Evolutionary conservation across 1,284 basidiomycete genomes (phyloP), one percentile per base, ranked within the genome.

Genomic region (Apiotrichum akiyoshidainum): DNA sequence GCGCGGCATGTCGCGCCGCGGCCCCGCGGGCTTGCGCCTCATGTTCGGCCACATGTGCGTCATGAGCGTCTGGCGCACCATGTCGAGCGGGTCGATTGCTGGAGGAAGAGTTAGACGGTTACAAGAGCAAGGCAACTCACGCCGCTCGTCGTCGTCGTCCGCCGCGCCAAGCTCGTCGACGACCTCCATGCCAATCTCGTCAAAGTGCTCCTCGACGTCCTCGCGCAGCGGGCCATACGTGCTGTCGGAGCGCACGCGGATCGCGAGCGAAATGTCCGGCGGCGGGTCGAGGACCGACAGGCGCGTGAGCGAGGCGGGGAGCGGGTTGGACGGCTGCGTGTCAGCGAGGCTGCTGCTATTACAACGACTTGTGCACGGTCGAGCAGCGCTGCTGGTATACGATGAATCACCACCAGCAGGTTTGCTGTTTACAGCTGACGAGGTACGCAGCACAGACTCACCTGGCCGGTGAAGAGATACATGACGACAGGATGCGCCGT

Each of bases 1-100:
- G 4, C 57, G 52, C 1, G 61, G 57, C 4, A 50, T 39, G 21
- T 46, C 41, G 26, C 57, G 52, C 1, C 40, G 46, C 2, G 52
- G 35, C 0, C 52, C 41, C 1, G 52, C 42, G 26, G 26, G 26
- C 44, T 59, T 61, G 11, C 72, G 68, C 12, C 47, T 31, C 73
- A 76, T 74, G n/a, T 63, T 64, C 1, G 73, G 72, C 74, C 74
- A 76, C 57, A 75, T 63, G 55, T 76, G 74, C 21, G 74, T 75
- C 64, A 68, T 67, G n/a, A 76, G 64, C 31, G 73, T 75, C 53
- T 75, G 72, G 12, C 73, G 63, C 4, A 75, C 59, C 1, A 52
- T 61, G 17, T 76, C 72, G 40, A 72, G 59, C 1, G 70, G 66
- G 35, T 65, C 60, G 10, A 75, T 59, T 1, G 71, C 71, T 75